These are phyloP conservation scores for Glebionis coronaria DNA, from an alignment of 129 eudicot genomes.

Conservation along the genomic window DNA sequence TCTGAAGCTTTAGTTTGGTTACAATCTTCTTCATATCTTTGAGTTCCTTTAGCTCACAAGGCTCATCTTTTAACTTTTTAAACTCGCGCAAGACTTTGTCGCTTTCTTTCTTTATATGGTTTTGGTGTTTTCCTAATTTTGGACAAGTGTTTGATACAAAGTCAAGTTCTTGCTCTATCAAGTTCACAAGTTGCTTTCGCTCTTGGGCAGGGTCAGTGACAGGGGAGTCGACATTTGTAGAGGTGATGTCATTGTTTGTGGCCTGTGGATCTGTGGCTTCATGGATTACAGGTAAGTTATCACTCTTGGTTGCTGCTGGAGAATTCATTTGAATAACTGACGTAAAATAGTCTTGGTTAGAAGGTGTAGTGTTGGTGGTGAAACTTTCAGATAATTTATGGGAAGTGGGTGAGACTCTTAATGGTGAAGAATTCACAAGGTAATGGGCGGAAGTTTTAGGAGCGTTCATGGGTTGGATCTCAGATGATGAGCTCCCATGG, in stretches of 20 bases:
- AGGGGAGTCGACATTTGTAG: neutral
- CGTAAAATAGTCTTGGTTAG: conserved; percentile 8
- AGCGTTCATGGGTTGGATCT: neutral
- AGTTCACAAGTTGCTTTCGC: conserved; percentile 16
- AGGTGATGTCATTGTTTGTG: neutral
- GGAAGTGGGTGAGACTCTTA: no score
- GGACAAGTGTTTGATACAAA: neutral
- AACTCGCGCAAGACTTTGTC: neutral
- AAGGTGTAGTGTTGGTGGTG: no score
- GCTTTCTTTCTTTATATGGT: neutral
- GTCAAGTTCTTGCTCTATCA: conserved; percentile 12
- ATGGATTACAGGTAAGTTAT: no score
- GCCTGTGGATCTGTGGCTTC: no score
- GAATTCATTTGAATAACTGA: neutral
- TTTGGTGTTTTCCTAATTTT: conserved; percentile 8
- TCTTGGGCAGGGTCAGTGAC: neutral
- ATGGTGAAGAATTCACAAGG: no score
- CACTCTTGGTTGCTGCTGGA: no score
- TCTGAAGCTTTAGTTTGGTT: conserved; percentile 40
- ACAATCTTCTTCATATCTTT: conserved; percentile 31
- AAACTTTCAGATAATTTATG: no score
- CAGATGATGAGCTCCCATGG: neutral
- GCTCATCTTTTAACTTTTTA: no score
- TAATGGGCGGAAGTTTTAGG: neutral
- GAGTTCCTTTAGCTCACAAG: conserved; percentile 6